phyloP scores from a whole-genome alignment of 1,139 yeast genomes.

The Yamadazyma pseudoaaseri region DNA sequence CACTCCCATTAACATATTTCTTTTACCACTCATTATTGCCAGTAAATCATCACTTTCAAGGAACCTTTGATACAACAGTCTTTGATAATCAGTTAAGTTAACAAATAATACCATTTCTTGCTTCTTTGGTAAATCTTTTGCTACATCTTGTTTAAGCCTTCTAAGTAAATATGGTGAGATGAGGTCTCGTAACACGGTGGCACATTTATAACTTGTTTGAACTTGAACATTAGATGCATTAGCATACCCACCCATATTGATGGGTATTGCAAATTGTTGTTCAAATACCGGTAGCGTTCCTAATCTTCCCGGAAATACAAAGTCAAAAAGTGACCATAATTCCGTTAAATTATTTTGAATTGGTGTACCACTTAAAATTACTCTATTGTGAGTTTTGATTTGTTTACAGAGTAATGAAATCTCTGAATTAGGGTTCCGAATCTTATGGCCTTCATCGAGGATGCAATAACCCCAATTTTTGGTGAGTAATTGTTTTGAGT shows the following conservation, averaged over 20 bases:
- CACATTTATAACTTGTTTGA: constrained; percentile 95
- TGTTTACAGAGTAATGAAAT: constrained; percentile 85
- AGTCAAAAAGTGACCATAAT: constrained; percentile 92
- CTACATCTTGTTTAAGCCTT: constrained; percentile 92
- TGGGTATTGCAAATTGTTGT: constrained; percentile 87
- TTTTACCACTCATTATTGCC: constrained; percentile 70
- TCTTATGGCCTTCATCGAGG: constrained; percentile 95
- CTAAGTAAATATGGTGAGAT: constrained; percentile 87
- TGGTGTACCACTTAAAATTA: constrained; percentile 93
- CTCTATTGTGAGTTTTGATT: constrained; percentile 73
- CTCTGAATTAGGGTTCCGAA: constrained; percentile 90
- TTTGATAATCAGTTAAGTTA: constrained; percentile 74
- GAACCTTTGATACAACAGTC: constrained; percentile 70
- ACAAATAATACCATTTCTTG: constrained; percentile 93
- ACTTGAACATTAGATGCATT: constrained; percentile 96
- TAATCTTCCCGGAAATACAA: constrained; percentile 88
- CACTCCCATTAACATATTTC: constrained; percentile 86
- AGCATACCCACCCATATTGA: constrained; percentile 97
- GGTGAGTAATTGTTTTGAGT: constrained; percentile 66
- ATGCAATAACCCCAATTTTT: constrained; percentile 87
- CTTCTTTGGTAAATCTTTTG: constrained; percentile 90
- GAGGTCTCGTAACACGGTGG: constrained; percentile 82
- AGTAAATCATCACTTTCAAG: constrained; percentile 72
- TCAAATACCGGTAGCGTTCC: constrained; percentile 96
- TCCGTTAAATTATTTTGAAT: constrained; percentile 91